A percentile compares a stretch with the other conserved stretches of the same genome.
These are phyloP conservation scores for Hsuehochloa calcarea DNA, from an alignment of 176 grass and related monocot genomes.

Conservation along the genomic window DNA sequence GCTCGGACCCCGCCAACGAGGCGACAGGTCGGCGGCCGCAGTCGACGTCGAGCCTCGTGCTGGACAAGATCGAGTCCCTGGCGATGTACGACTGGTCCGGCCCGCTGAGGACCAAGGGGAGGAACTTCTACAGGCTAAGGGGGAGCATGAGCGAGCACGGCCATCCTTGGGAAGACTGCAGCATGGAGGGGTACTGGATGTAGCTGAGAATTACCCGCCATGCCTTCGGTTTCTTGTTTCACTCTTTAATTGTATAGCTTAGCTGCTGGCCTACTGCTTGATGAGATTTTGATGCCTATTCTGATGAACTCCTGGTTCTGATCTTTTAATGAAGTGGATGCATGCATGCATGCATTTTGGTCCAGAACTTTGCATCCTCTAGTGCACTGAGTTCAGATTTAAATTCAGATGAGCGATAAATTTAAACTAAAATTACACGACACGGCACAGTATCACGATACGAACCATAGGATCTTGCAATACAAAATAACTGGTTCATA, in stretches of 20 bases:
- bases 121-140: constrained; percentile 70
- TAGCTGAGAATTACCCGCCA: constrained; percentile 13
- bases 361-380: background rate
- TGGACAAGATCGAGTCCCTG: constrained; percentile 58
- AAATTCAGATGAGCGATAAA: background rate
- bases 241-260: constrained; percentile 43
- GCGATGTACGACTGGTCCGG: constrained; percentile 75
- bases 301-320: constrained; percentile 36
- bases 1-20: constrained; percentile 60
- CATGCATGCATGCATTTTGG: constrained; percentile 19
- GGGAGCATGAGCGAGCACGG: constrained; percentile 95
- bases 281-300: constrained; percentile 39
- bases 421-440: background rate
- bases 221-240: background rate
- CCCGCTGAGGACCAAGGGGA: constrained; percentile 69
- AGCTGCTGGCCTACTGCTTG: background rate
- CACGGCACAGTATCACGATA: background rate
- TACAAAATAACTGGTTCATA: background rate
- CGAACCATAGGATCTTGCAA: too few relatives aligned
- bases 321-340: background rate
- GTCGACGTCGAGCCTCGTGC: constrained; percentile 58
- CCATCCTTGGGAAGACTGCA: constrained; percentile 47
- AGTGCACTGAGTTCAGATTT: background rate
- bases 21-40: constrained; percentile 50
- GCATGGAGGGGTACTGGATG: constrained; percentile 44